These are phyloP conservation scores for Dictyostelium firmibasis DNA, from an alignment of 78 protist species.

Conservation along the genomic window DNA sequence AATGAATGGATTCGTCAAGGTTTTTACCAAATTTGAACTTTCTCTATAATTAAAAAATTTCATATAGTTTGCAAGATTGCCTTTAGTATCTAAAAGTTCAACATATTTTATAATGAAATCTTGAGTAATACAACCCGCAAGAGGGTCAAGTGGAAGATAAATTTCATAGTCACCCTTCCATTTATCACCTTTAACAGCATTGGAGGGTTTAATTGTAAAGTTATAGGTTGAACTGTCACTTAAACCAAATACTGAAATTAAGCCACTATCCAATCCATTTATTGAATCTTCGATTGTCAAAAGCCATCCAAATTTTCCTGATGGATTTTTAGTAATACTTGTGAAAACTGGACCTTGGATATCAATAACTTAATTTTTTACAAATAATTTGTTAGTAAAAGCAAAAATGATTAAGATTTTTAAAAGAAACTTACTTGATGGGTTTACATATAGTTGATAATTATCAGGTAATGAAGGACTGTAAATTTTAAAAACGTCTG, in stretches of 20 bases:
- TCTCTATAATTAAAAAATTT: neutral
- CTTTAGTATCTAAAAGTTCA: neutral
- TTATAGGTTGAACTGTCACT: neutral
- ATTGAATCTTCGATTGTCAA: neutral
- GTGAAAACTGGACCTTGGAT: neutral
- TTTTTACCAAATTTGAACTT: neutral
- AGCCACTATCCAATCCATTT: neutral
- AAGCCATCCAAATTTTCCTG: neutral
- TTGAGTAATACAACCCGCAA: neutral
- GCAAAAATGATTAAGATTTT: neutral
- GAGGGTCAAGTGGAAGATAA: neutral
- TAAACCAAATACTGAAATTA: neutral
- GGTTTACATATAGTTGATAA: neutral
- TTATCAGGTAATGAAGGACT: neutral
- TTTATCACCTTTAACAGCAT: neutral
- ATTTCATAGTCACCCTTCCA: neutral
- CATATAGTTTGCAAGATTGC: neutral
- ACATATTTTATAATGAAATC: neutral
- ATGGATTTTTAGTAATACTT: neutral
- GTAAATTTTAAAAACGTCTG: neutral
- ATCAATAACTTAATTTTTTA: neutral
- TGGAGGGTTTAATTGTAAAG: neutral
- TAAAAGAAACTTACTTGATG: neutral
- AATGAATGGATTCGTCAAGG: neutral
- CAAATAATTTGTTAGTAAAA: neutral